phyloP scores from a whole-genome alignment of 2,329 filamentous ascomycete species.

The Cercospora brassicicola region DNA sequence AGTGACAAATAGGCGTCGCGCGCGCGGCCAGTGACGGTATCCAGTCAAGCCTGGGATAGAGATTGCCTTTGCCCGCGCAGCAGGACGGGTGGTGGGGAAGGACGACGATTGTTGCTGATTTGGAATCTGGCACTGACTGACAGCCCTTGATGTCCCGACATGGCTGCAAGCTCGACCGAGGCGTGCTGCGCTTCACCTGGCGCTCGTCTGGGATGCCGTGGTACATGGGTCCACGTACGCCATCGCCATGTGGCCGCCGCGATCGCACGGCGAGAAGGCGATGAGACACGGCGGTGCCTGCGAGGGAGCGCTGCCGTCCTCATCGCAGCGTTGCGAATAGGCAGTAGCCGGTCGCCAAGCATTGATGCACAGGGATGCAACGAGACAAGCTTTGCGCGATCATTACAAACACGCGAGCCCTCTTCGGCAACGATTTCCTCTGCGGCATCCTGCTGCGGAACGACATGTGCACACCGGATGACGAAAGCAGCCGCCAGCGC shows the following conservation, averaged over 20 bases:
- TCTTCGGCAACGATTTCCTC: neutral
- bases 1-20: neutral
- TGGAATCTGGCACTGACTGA: neutral
- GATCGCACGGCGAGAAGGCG: neutral
- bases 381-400: neutral
- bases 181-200: neutral
- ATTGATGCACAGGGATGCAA: neutral
- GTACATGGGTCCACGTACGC: neutral
- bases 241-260: constrained; percentile 6
- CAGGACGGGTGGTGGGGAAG: neutral
- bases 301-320: neutral
- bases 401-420: constrained; percentile 1
- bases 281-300: neutral
- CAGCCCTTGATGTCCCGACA: neutral
- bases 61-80: constrained; percentile 11
- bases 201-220: neutral
- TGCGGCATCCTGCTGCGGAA: neutral
- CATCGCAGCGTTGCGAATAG: neutral
- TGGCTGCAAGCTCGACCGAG: constrained; percentile 2
- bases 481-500: neutral
- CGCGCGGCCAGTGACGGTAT: neutral
- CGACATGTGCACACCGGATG: neutral
- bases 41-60: neutral
- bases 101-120: constrained; percentile 13
- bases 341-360: neutral